phyloP scores from a whole-genome alignment of 2,329 filamentous ascomycete genomes.

The Talaromyces sp. region DNA sequence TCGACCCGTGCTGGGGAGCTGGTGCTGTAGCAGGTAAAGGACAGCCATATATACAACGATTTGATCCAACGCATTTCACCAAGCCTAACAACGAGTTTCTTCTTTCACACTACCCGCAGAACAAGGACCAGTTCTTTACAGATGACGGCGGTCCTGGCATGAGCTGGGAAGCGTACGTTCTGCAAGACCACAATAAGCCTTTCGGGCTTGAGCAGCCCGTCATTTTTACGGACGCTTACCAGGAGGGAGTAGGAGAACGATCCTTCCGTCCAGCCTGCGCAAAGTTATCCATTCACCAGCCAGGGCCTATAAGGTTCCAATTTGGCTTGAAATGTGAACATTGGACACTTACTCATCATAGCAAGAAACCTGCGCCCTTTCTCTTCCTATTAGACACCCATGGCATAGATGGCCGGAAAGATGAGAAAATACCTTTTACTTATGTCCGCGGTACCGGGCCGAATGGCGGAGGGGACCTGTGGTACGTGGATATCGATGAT shows the following conservation, averaged over 20 bases:
- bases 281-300: constrained; percentile 60
- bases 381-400: constrained; percentile 67
- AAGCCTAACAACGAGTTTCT: constrained; percentile 78
- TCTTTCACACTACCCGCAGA: constrained; percentile 70
- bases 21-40: constrained; percentile 60
- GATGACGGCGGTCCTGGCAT: constrained; percentile 62
- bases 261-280: constrained; percentile 61
- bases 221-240: constrained; percentile 48
- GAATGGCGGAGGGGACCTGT: constrained; percentile 69
- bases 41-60: constrained; percentile 63
- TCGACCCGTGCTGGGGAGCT: constrained; percentile 92
- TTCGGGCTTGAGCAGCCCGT: constrained; percentile 43
- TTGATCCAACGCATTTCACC: constrained; percentile 61
- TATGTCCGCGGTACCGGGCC: constrained; percentile 36
- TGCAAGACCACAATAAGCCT: constrained; percentile 55
- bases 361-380: constrained; percentile 64
- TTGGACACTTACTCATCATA: constrained; percentile 66
- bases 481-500: constrained; percentile 71
- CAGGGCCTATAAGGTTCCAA: constrained; percentile 67
- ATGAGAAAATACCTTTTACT: constrained; percentile 68
- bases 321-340: constrained; percentile 78
- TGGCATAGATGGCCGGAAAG: constrained; percentile 63
- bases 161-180: constrained; percentile 79
- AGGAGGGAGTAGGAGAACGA: constrained; percentile 50
- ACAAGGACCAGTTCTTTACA: constrained; percentile 69